phyloP scores from a whole-genome alignment of 2,329 filamentous ascomycete genomes.

The Botrytis squamosa region DNA sequence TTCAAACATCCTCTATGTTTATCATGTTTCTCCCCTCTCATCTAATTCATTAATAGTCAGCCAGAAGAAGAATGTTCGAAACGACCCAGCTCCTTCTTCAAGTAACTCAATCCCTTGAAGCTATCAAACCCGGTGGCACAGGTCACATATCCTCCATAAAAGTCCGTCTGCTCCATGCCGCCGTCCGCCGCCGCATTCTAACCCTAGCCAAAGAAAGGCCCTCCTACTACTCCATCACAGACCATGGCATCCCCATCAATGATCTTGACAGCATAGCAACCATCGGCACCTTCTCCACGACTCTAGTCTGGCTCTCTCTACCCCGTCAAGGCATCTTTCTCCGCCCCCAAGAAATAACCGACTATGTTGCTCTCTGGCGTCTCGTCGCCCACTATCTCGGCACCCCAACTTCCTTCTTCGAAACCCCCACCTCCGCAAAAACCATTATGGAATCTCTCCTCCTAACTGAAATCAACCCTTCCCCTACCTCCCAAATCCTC shows the following conservation, averaged over 20 bases:
- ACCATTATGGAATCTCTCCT: slow-evolving; percentile 67
- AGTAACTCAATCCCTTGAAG: slow-evolving; percentile 62
- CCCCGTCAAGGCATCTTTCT: slow-evolving; percentile 72
- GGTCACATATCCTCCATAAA: slow-evolving; percentile 64
- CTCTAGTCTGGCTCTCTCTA: slow-evolving; percentile 65
- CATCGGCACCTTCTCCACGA: slow-evolving; percentile 67
- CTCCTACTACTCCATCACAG: slow-evolving; percentile 59
- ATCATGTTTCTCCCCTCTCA: neutral
- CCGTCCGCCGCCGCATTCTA: slow-evolving; percentile 64
- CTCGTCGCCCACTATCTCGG: slow-evolving; percentile 72
- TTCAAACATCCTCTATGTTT: neutral
- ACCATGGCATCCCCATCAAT: slow-evolving; percentile 67
- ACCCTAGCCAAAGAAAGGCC: slow-evolving; percentile 55
- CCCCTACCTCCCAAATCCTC: slow-evolving; percentile 59
- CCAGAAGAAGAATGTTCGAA: slow-evolving; percentile 64
- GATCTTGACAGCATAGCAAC: slow-evolving; percentile 74
- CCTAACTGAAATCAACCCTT: slow-evolving; percentile 64
- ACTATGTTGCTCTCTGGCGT: slow-evolving; percentile 75
- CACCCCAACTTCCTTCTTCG: slow-evolving; percentile 61
- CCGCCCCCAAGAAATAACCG: slow-evolving; percentile 58
- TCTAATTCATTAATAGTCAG: slow-evolving; percentile 44
- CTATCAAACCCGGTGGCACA: slow-evolving; percentile 65
- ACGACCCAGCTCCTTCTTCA: slow-evolving; percentile 76
- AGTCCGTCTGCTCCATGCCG: slow-evolving; percentile 67
- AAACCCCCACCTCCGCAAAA: slow-evolving; percentile 54